A percentile compares a stretch with the other conserved stretches of the same genome.
Conservation (phyloP, 305 asterid genomes). For the Solanum hybrid region DNA sequence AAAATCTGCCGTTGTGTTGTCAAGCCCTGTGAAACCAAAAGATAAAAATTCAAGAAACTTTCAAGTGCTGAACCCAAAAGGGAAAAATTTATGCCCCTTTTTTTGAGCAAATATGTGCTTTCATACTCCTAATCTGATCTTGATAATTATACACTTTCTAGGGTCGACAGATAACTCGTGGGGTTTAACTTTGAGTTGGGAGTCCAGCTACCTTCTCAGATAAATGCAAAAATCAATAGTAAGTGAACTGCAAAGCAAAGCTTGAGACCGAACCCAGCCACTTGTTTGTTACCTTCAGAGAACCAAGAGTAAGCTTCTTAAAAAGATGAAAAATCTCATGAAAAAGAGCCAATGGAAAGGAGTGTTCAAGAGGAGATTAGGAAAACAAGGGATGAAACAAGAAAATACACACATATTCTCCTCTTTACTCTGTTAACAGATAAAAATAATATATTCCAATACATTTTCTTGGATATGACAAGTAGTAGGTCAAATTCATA, state of each 20-base stretch:
- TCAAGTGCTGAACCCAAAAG: not conserved
- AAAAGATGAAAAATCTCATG: not conserved
- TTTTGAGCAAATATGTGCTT: not conserved
- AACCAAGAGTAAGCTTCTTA: not conserved
- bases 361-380: not conserved
- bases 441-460: not conserved
- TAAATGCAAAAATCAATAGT: not conserved
- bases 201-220: slow-evolving; percentile 5
- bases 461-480: not conserved
- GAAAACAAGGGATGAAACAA: not conserved
- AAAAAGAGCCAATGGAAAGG: not conserved
- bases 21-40: slow-evolving; percentile 1
- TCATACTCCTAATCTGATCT: not conserved
- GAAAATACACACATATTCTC: not conserved
- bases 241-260: not conserved
- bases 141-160: not conserved
- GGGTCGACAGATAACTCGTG: not conserved
- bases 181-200: not conserved
- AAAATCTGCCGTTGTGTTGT: not conserved
- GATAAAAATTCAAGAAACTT: not conserved
- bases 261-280: not conserved
- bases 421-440: not conserved
- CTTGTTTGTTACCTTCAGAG: slow-evolving; percentile 3
- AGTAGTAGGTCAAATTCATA: not conserved
- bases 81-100: not conserved